Evolutionary conservation across 2,329 filamentous ascomycete genomes (phyloP).

Genomic region (Aspergillus intermedius): DNA sequence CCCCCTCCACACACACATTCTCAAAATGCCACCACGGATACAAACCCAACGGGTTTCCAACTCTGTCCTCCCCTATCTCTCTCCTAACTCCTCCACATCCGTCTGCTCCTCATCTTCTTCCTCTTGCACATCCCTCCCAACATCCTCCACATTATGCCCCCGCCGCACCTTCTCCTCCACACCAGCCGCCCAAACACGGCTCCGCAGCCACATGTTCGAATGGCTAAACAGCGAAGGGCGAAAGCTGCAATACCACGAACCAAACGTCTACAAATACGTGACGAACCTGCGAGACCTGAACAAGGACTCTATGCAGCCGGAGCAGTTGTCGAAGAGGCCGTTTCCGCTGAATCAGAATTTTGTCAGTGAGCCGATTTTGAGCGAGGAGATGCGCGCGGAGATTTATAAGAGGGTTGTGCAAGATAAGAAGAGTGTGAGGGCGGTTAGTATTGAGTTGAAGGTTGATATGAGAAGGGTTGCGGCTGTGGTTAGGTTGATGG

Average conservation of each 20-base stretch:
- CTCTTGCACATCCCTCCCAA: slow-evolving; percentile 8
- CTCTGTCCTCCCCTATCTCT: slow-evolving; percentile 27
- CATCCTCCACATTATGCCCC: slow-evolving; percentile 12
- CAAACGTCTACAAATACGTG: slow-evolving; percentile 28
- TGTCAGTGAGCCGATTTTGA: slow-evolving; percentile 64
- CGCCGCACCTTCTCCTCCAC: slow-evolving; percentile 30
- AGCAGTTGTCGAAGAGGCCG: slow-evolving; percentile 42
- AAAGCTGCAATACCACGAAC: slow-evolving; percentile 24
- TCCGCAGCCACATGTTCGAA: slow-evolving; percentile 50
- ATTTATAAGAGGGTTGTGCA: slow-evolving; percentile 64
- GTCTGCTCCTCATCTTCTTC: slow-evolving; percentile 15
- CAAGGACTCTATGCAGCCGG: not conserved
- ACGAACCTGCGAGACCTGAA: slow-evolving; percentile 7
- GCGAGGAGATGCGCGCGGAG: slow-evolving; percentile 63
- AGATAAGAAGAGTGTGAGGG: slow-evolving; percentile 63
- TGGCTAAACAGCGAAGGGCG: slow-evolving; percentile 47
- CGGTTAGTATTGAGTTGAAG: slow-evolving; percentile 68
- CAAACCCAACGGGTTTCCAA: slow-evolving; percentile 29
- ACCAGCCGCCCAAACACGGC: slow-evolving; percentile 37
- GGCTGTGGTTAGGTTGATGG: slow-evolving; percentile 77
- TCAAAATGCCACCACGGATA: slow-evolving; percentile 36
- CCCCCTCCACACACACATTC: not conserved
- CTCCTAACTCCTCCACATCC: slow-evolving; percentile 19
- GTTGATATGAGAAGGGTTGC: slow-evolving; percentile 79
- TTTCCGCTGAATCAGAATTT: slow-evolving; percentile 72